Conservation (phyloP, 192 early-diverging fungal species). For the Neocallimastix lanati region DNA sequence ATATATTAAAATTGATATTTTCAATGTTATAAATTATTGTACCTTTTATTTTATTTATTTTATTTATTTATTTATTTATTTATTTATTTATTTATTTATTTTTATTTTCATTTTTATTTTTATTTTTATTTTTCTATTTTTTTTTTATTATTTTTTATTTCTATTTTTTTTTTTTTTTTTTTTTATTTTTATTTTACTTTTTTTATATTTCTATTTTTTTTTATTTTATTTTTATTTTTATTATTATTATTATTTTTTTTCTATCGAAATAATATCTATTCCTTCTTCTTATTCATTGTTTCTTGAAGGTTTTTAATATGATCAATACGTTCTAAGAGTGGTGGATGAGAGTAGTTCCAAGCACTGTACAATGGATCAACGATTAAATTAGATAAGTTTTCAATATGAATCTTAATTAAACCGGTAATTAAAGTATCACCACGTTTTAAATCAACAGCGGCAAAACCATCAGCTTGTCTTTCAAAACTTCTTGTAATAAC, state of each 20-base stretch:
- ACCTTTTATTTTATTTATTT: neutral
- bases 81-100: no score
- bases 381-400: constrained; percentile 75
- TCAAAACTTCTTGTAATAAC: constrained; percentile 4
- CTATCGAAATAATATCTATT: neutral
- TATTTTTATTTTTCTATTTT: no score
- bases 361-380: constrained; percentile 72
- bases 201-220: no score
- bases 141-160: no score
- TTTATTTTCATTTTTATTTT: no score
- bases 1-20: no score
- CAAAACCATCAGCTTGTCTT: constrained; percentile 70
- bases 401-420: constrained; percentile 74
- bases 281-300: neutral
- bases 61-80: no score
- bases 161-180: no score
- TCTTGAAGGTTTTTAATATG: neutral
- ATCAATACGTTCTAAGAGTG: constrained; percentile 55
- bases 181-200: no score
- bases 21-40: neutral
- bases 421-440: constrained; percentile 49
- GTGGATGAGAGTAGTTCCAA: constrained; percentile 82
- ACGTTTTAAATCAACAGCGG: constrained; percentile 70
- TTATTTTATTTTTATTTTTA: no score
- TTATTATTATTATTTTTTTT: no score